Evolutionary conservation across 805 yeast species (phyloP).

Genomic region (Lipomyces chichibuensis): DNA sequence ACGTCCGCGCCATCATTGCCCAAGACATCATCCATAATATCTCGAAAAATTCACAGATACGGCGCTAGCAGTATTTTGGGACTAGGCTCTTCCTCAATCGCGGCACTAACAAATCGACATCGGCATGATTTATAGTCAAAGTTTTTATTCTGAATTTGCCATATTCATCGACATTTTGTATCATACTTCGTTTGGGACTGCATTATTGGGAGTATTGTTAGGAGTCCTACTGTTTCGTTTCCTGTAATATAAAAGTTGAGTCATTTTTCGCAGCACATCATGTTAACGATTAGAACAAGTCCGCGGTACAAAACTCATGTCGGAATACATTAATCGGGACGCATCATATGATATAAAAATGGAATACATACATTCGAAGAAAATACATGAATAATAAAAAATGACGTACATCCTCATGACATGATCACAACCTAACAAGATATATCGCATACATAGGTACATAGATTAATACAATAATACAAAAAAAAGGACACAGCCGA

Average conservation of each 20-base stretch:
- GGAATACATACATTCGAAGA: neutral
- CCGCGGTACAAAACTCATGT: neutral
- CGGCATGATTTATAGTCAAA: neutral
- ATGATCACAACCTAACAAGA: neutral
- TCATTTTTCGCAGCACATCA: neutral
- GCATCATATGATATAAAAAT: neutral
- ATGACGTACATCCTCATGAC: constrained; percentile 4
- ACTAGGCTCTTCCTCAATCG: neutral
- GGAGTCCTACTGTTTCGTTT: neutral
- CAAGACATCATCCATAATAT: neutral
- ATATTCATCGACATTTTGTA: neutral
- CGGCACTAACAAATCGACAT: neutral
- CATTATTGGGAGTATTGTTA: neutral
- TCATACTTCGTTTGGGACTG: neutral
- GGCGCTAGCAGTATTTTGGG: neutral
- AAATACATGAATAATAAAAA: neutral
- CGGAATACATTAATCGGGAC: neutral
- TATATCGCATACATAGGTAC: constrained; percentile 4
- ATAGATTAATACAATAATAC: constrained; percentile 2
- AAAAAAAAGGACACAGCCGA: constrained; percentile 1
- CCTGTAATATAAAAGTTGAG: neutral
- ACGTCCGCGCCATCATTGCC: neutral
- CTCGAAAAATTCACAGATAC: neutral
- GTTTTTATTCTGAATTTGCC: too few relatives aligned
- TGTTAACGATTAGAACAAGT: neutral